Conservation (phyloP, 257 asterid species). For the Handroanthus guayacan region DNA sequence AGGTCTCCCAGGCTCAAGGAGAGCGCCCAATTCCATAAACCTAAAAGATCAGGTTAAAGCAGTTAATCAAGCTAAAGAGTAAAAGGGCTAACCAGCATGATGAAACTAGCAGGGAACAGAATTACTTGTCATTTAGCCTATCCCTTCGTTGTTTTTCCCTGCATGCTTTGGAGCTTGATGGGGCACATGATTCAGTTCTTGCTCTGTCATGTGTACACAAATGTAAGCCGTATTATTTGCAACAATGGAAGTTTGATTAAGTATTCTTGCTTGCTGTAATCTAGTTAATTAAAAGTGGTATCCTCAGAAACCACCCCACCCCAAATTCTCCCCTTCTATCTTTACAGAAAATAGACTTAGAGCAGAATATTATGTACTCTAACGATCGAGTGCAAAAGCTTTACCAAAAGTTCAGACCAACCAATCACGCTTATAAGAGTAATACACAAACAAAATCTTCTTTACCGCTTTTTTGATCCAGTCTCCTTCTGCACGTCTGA, state of each 20-base stretch:
- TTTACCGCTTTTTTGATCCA: constrained; percentile 77
- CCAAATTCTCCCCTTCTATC: neutral
- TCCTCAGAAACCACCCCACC: constrained; percentile 20
- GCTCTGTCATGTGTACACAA: constrained; percentile 47
- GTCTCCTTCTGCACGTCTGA: constrained; percentile 63
- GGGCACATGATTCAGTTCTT: constrained; percentile 67
- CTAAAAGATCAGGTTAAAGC: constrained; percentile 44
- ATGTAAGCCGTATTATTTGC: constrained; percentile 26
- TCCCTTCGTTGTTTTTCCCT: constrained; percentile 92
- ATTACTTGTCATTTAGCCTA: constrained; percentile 86
- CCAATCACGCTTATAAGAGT: neutral
- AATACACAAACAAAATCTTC: neutral
- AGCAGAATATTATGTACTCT: neutral
- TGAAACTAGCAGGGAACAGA: constrained; percentile 31
- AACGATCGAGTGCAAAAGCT: constrained; percentile 4
- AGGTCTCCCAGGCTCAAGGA: constrained; percentile 94
- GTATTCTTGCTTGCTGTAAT: neutral
- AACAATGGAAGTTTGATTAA: constrained; percentile 1
- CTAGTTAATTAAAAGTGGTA: neutral
- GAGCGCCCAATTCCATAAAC: constrained; percentile 80
- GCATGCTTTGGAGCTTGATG: constrained; percentile 91
- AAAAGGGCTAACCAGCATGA: constrained; percentile 18
- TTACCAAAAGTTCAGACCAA: constrained; percentile 16
- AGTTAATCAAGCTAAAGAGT: constrained; percentile 34
- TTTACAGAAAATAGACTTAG: neutral